These are phyloP conservation scores for Xylona heveae DNA, from an alignment of 495 filamentous ascomycete species.

Conservation along the genomic window DNA sequence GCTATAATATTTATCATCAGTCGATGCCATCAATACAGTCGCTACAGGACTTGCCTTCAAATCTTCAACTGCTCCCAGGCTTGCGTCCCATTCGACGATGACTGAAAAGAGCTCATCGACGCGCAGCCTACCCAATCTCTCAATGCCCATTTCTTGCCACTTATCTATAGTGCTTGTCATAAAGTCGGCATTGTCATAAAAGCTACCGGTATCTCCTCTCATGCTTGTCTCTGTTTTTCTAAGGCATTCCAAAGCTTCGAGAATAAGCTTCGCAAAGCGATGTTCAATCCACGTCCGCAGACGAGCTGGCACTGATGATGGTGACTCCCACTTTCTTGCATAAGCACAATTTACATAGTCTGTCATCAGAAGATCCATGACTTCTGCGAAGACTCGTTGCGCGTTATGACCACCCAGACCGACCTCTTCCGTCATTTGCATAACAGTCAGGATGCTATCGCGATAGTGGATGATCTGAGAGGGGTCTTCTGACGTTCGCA, in stretches of 20 bases:
- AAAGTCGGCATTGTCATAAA: constrained; percentile 10
- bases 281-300: constrained; percentile 53
- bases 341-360: constrained; percentile 39
- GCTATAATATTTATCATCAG: constrained; percentile 5
- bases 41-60: constrained; percentile 24
- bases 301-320: constrained; percentile 31
- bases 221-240: constrained; percentile 12
- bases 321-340: constrained; percentile 32
- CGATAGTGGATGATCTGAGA: neutral
- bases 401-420: constrained; percentile 56
- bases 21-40: neutral
- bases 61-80: constrained; percentile 68
- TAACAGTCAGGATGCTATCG: no score
- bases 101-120: constrained; percentile 76
- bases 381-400: constrained; percentile 52
- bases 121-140: constrained; percentile 56
- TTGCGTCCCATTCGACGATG: constrained; percentile 63
- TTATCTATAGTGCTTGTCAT: constrained; percentile 28
- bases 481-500: constrained; percentile 1
- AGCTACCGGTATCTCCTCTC: constrained; percentile 11
- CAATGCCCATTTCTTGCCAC: constrained; percentile 65
- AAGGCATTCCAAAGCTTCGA: constrained; percentile 35
- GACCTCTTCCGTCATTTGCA: constrained; percentile 40
- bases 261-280: constrained; percentile 40
- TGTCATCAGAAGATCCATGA: constrained; percentile 51